These are phyloP conservation scores for Capsella rubella DNA, from an alignment of 441 rosid species.

Conservation along the genomic window DNA sequence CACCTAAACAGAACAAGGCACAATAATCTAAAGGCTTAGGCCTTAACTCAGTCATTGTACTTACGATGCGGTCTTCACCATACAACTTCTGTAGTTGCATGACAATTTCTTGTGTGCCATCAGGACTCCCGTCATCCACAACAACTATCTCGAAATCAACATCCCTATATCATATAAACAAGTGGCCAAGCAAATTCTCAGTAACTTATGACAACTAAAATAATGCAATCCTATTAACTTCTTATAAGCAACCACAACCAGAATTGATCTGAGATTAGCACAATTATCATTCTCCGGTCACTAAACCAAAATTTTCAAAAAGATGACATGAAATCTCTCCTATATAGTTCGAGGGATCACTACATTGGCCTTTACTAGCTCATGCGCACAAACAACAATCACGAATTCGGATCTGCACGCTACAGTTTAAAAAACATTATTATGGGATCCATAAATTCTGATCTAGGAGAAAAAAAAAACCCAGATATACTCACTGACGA, in stretches of 20 bases:
- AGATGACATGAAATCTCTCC: not conserved
- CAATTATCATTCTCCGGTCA: conserved; percentile 17
- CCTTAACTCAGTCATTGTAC: conserved; percentile 37
- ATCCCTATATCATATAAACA: conserved; percentile 55
- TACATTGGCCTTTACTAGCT: not conserved
- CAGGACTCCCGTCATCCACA: conserved; percentile 99
- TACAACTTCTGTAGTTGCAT: conserved; percentile 82
- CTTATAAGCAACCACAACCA: conserved; percentile 7
- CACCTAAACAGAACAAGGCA: conserved; percentile 12
- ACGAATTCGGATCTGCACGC: conserved; percentile 23
- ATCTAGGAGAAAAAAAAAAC: not conserved
- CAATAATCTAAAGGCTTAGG: not conserved
- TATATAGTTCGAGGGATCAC: not conserved
- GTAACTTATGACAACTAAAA: not conserved
- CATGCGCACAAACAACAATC: conserved; percentile 32
- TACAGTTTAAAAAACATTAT: conserved; percentile 9
- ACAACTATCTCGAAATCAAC: conserved; percentile 87
- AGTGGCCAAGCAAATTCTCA: not conserved
- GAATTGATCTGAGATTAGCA: conserved; percentile 8
- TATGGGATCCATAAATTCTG: conserved; percentile 7
- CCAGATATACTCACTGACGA: not conserved
- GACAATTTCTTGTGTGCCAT: conserved; percentile 92
- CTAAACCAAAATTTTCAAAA: not conserved
- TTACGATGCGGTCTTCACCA: conserved; percentile 84
- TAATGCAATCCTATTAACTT: not conserved